phyloP scores from a whole-genome alignment of 495 filamentous ascomycete genomes.

The Corynascus novoguineensis region DNA sequence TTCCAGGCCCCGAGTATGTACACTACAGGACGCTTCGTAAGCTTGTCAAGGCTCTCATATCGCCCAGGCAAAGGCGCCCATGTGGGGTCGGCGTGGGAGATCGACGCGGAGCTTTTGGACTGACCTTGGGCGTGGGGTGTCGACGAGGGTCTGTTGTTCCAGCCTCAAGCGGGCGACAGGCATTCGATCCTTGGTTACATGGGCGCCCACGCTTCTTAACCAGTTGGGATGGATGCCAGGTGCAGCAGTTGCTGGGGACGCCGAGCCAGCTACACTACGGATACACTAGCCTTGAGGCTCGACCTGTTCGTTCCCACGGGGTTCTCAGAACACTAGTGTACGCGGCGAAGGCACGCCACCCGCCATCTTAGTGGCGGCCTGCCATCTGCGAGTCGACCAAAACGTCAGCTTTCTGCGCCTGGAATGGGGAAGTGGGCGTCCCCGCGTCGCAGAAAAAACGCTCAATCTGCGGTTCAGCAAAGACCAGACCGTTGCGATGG shows the following conservation, averaged over 20 bases:
- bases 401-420: conserved; percentile 16
- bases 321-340: too few species aligned
- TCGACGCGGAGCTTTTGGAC: conserved; percentile 4
- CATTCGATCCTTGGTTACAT: neutral
- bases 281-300: too few species aligned
- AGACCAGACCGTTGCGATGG: neutral
- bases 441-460: neutral
- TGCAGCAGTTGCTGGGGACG: too few species aligned
- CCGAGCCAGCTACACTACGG: too few species aligned
- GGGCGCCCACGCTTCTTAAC: neutral
- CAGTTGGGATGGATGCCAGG: neutral
- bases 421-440: conserved; percentile 10
- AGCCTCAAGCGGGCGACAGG: neutral
- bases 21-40: too few species aligned
- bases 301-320: conserved; percentile 20
- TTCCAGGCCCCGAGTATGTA: too few species aligned
- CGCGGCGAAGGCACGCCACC: conserved; percentile 19
- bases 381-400: conserved; percentile 26
- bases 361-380: conserved; percentile 19
- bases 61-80: neutral
- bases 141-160: neutral
- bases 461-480: neutral
- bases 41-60: neutral
- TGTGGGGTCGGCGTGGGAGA: conserved; percentile 8
- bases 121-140: conserved; percentile 8